Percentiles rank a stretch among this genome's conserved stretches.
phyloP scores from a whole-genome alignment of 306 rosid genomes.

The Begonia peltatifolia region DNA sequence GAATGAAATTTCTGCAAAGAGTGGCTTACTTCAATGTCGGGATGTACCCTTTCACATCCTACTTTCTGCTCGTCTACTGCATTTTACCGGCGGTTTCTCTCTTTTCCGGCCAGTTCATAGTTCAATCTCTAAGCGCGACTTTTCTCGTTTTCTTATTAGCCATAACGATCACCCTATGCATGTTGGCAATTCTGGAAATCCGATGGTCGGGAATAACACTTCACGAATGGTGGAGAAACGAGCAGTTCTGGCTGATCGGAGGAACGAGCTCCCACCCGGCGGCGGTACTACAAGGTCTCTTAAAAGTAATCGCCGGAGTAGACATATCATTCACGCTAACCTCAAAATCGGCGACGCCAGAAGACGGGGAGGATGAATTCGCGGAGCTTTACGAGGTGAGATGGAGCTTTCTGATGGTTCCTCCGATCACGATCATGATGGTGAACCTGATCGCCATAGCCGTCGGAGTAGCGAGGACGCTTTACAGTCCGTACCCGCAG shows the following conservation, averaged over 20 bases:
- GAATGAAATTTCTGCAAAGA: constrained; percentile 71
- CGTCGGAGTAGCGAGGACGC: constrained; percentile 57
- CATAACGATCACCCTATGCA: constrained; percentile 58
- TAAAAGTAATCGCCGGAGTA: constrained; percentile 80
- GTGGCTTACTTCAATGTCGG: constrained; percentile 87
- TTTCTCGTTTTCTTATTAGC: constrained; percentile 52
- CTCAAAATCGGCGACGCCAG: constrained; percentile 57
- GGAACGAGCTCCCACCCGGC: constrained; percentile 88
- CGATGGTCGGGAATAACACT: constrained; percentile 76
- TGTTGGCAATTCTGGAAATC: constrained; percentile 70
- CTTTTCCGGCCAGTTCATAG: constrained; percentile 73
- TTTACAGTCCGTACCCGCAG: constrained; percentile 67
- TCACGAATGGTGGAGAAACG: constrained; percentile 87
- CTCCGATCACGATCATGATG: constrained; percentile 75
- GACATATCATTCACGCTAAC: constrained; percentile 79
- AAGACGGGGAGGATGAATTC: constrained; percentile 67
- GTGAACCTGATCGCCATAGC: constrained; percentile 72
- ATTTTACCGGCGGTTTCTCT: constrained; percentile 67
- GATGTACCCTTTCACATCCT: constrained; percentile 83
- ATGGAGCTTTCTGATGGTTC: constrained; percentile 85
- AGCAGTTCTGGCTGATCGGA: constrained; percentile 79
- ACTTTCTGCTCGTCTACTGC: constrained; percentile 67
- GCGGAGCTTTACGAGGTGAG: constrained; percentile 64
- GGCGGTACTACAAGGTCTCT: constrained; percentile 66
- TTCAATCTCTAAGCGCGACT: constrained; percentile 44